Evolutionary conservation across 176 grass and related monocot species (phyloP).

Genomic region (Bonia amplexicaulis): DNA sequence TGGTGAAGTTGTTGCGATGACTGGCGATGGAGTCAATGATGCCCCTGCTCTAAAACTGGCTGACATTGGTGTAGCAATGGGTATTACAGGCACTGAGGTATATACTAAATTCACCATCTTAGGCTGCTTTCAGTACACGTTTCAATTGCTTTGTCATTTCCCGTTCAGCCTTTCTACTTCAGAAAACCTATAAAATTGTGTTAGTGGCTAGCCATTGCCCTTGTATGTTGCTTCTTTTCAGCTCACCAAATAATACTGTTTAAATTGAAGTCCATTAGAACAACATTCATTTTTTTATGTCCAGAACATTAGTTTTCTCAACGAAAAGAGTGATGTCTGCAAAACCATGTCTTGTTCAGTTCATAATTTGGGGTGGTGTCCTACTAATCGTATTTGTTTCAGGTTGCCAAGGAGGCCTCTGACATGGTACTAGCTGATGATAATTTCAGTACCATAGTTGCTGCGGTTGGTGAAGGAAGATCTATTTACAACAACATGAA

Average conservation of each 20-base stretch:
- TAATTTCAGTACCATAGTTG: slow-evolving; percentile 94
- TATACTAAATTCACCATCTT: slow-evolving; percentile 18
- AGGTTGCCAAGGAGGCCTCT: slow-evolving; percentile 92
- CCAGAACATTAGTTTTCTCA: background rate
- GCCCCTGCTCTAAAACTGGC: slow-evolving; percentile 93
- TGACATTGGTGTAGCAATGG: slow-evolving; percentile 97
- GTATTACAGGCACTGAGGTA: slow-evolving; percentile 96
- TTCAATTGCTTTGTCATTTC: background rate
- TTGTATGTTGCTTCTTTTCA: background rate
- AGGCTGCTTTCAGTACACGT: too few species aligned
- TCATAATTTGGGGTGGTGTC: background rate
- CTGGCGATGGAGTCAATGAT: slow-evolving; percentile 98
- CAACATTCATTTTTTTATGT: background rate
- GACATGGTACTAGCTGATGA: slow-evolving; percentile 99
- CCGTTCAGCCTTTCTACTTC: background rate
- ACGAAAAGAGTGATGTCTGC: background rate
- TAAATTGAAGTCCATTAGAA: background rate
- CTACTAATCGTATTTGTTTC: background rate
- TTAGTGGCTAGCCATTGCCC: background rate
- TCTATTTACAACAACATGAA: slow-evolving; percentile 99
- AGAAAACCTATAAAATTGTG: background rate
- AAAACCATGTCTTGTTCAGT: background rate
- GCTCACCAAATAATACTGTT: background rate
- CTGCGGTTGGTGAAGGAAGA: slow-evolving; percentile 94
- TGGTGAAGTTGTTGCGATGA: slow-evolving; percentile 97